phyloP scores from a whole-genome alignment of 768 basidiomycete genomes.

The Termitomyces sp. region DNA sequence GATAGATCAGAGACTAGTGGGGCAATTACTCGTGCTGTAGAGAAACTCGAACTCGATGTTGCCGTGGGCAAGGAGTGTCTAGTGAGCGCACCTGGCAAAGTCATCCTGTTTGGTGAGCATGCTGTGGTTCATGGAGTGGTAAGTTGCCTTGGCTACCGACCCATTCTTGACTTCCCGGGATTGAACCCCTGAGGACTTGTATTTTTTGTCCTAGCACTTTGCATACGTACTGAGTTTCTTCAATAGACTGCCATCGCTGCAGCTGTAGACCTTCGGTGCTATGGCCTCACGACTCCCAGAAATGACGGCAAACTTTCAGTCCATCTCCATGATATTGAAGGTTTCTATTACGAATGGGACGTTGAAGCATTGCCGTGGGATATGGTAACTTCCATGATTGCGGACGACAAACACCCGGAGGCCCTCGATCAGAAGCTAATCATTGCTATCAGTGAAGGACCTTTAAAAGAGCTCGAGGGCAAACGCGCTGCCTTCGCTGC shows the following conservation, averaged over 20 bases:
- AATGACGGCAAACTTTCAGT: conserved; percentile 69
- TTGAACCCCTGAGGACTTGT: conserved; percentile 2
- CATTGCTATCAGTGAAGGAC: conserved; percentile 54
- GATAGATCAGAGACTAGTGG: conserved; percentile 26
- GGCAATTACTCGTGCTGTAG: conserved; percentile 54
- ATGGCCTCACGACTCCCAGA: conserved; percentile 74
- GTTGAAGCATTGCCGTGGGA: conserved; percentile 77
- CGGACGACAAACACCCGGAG: conserved; percentile 52
- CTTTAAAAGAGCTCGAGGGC: conserved; percentile 29
- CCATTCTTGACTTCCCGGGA: not conserved
- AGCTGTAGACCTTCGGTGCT: conserved; percentile 93
- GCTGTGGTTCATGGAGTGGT: conserved; percentile 97
- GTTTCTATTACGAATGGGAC: conserved; percentile 79
- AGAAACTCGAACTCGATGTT: conserved; percentile 49
- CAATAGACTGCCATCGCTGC: conserved; percentile 88
- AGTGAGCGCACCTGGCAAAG: conserved; percentile 94
- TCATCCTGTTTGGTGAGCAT: conserved; percentile 97
- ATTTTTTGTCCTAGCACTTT: conserved; percentile 5
- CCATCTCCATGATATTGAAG: conserved; percentile 72
- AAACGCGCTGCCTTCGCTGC: conserved; percentile 36
- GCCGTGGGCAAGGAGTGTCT: conserved; percentile 56
- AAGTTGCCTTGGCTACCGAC: conserved; percentile 29
- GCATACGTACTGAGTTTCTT: conserved; percentile 8
- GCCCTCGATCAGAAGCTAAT: conserved; percentile 69
- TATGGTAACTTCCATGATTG: conserved; percentile 46